Percentiles rank a stretch among this genome's conserved stretches.
phyloP scores from a whole-genome alignment of 2,329 filamentous ascomycete genomes.

The Tolypocladium tundrense region DNA sequence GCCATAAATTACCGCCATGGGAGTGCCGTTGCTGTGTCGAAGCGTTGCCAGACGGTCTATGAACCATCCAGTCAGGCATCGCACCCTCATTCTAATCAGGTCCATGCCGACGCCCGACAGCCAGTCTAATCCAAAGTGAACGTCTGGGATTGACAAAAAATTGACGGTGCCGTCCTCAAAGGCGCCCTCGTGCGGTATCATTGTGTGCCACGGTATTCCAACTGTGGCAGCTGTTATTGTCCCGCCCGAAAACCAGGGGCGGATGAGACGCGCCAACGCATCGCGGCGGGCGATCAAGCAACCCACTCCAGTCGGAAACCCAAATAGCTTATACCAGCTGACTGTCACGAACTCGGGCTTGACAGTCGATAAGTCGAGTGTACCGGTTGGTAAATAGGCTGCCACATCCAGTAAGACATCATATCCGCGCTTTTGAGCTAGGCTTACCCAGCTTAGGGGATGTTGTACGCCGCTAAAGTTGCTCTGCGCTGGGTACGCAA shows the following conservation, averaged over 20 bases:
- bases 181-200: constrained; percentile 15
- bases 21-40: constrained; percentile 19
- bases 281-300: constrained; percentile 24
- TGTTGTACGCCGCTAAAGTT: constrained; percentile 34
- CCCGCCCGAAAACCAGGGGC: constrained; percentile 30
- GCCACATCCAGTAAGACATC: constrained; percentile 30
- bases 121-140: constrained; percentile 25
- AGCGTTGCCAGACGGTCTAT: constrained; percentile 18
- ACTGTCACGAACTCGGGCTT: constrained; percentile 28
- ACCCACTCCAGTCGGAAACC: constrained; percentile 30
- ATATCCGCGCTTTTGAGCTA: constrained; percentile 25
- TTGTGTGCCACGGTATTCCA: constrained; percentile 18
- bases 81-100: constrained; percentile 19
- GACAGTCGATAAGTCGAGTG: constrained; percentile 20
- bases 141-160: constrained; percentile 28
- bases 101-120: constrained; percentile 16
- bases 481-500: constrained; percentile 35
- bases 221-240: constrained; percentile 24
- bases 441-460: constrained; percentile 23
- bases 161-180: constrained; percentile 32
- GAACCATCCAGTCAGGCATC: constrained; percentile 26
- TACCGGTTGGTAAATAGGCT: constrained; percentile 25
- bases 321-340: constrained; percentile 33
- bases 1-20: constrained; percentile 25
- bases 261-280: constrained; percentile 17